phyloP scores from a whole-genome alignment of 192 early-diverging fungal genomes.

The Coemansia sp. region DNA sequence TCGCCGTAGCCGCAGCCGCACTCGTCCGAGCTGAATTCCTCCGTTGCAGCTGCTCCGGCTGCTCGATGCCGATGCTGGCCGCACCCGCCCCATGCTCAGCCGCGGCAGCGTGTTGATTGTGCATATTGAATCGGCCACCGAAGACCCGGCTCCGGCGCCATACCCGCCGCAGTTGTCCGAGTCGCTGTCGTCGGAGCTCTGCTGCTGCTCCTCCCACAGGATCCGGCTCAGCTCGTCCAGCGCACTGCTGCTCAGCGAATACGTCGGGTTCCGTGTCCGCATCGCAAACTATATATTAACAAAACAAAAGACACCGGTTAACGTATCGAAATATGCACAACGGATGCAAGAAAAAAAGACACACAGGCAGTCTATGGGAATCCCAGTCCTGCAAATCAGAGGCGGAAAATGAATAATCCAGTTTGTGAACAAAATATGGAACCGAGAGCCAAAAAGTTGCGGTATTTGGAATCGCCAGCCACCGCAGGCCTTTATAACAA shows the following conservation, averaged over 20 bases:
- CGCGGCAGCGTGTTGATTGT: conserved; percentile 34
- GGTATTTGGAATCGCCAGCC: no score
- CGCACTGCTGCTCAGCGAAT: conserved; percentile 31
- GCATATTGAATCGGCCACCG: conserved; percentile 41
- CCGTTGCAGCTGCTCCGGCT: background rate
- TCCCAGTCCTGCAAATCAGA: no score
- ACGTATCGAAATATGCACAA: background rate
- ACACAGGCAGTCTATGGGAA: background rate
- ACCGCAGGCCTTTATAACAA: no score
- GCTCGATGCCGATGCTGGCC: conserved; percentile 7
- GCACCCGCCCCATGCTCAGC: conserved; percentile 18
- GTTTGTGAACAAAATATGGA: background rate
- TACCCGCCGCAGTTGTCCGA: conserved; percentile 3
- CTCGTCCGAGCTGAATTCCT: conserved; percentile 2
- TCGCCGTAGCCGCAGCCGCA: conserved; percentile 10
- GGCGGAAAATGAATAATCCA: conserved; percentile 1
- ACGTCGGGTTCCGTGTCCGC: conserved; percentile 15
- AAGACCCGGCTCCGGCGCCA: background rate
- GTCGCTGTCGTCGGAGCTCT: background rate
- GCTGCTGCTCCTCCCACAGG: conserved; percentile 1
- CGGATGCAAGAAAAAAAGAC: background rate
- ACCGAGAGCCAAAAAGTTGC: no score
- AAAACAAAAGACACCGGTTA: background rate
- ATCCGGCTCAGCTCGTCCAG: conserved; percentile 18
- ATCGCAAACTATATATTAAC: background rate